Base-by-base conservation (phyloP, 805 yeast genomes). In the Ogataea degrootiae region DNA sequence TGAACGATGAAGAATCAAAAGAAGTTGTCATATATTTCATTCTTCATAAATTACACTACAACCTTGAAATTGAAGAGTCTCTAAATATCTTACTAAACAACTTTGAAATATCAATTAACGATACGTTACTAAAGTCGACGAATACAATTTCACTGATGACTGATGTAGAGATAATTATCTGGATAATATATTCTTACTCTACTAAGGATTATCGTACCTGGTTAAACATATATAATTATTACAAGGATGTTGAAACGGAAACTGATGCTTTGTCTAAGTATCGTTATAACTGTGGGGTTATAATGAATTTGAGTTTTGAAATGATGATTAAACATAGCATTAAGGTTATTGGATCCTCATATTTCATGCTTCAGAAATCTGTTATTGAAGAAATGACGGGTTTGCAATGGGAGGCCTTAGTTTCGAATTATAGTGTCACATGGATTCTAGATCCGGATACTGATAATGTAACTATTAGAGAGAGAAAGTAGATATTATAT, bases 31-130 rank as follows among this genome's bases (percentile, higher is more conserved):
- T 70, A 5, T 59, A 77, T 16, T 58, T 75, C 42, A 68, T 70
- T 2, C 60, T 80, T 12, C 85, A 82, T 55, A 50, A 67, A 9
- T 47, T 71, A 0, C 81, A 77, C 60, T 67, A 68, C 51, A 69
- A 63, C 52, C 52, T 60, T 17, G 67, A 70, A 17, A 51, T 57
- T 26, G 55, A 65, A 39, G 50, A 52, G 16, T 72, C 78, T 1
- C 48, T 74, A 6, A 52, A 55, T 17, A 43, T 68, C 11, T 43
- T 59, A 9, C 31, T 56, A n/a, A 23, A 21, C 4, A 53, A 50
- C 37, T 54, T 57, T 37, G 34, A 39, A 4, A 39, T n/a, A 15
- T 36, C 5, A 9, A 11, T 22, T 19, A 37, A 9, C 19, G 22
- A n/a, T 6, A 40, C 44, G 7, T 3, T 34, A 15, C 4, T 14